Evolutionary conservation across 257 asterid genomes (phyloP), one percentile per base, ranked within the genome.

Genomic region (Coffea canephora): DNA sequence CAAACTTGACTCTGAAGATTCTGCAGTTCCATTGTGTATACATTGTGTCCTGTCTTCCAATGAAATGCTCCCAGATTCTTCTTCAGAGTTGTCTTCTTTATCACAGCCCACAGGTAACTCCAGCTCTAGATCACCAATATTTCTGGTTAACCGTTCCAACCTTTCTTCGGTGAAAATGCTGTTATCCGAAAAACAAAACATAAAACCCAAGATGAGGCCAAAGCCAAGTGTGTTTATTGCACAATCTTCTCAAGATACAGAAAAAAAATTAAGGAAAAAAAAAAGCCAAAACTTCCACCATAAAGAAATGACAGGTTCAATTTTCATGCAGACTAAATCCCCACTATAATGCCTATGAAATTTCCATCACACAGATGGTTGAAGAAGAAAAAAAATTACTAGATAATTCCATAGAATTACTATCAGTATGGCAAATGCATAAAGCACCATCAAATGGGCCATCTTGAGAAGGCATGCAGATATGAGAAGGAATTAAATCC

Each of bases 151-250:
- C 46, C 97, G 88, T 79, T 90, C 98, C 89, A 96, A 79, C 84
- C 99, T 92, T 89, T 96, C 99, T 86, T 96, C 97, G 39, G 88
- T 85, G 75, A 96, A 94, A 85, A 96, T 92, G 90, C 99, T 96
- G 82, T 85, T 81, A 73, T 55, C 79, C 66, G 81, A 82, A 82
- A 55, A 48, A 78, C 67, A n/a, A 59, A 55, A 59, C 12, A 59
- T 21, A 21, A 59, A 8, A 59, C 4, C 3, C 31, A 82, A 81
- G 61, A 48, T 73, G 77, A 61, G 61, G 71, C 57, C 65, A 80
- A 69, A 50, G 69, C 14, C 73, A 48, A 5, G 27, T 43, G 54
- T 8, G 25, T 27, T 46, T 16, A 49, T 41, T 15, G 50, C 49
- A 19, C 39, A 66, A 27, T 45, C 19, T 76, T 39, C 61, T 41